Percentiles rank a stretch among this genome's conserved stretches.
Evolutionary conservation across 1,284 basidiomycete species (phyloP).

Genomic region (Rhodotorula glutinis): DNA sequence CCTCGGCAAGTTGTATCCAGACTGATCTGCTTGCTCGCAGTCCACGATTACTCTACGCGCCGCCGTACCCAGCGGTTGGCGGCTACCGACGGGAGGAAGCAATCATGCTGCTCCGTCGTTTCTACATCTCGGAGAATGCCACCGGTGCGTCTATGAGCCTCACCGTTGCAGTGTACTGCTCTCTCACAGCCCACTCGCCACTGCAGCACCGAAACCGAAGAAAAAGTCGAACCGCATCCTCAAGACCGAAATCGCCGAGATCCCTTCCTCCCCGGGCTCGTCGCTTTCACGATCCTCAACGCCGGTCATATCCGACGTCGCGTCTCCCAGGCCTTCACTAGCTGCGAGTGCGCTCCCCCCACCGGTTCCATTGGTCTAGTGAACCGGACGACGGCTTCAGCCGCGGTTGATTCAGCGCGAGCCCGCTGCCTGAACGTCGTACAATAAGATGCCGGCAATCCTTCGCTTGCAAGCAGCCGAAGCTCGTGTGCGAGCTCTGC

Average conservation of each 20-base stretch:
- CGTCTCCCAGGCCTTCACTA: neutral
- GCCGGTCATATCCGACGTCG: neutral
- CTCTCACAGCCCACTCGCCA: neutral
- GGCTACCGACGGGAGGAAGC: constrained; percentile 89
- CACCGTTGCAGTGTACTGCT: neutral
- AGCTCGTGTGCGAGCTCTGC: no score
- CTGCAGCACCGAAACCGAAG: constrained; percentile 67
- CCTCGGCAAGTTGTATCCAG: neutral
- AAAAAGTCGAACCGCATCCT: constrained; percentile 64
- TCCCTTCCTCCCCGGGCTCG: constrained; percentile 2
- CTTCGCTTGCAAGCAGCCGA: no score
- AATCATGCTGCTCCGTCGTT: constrained; percentile 88
- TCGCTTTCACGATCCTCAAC: neutral
- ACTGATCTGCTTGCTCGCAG: constrained; percentile 17
- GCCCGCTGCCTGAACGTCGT: no score
- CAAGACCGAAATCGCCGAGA: constrained; percentile 62
- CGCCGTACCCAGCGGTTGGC: constrained; percentile 70
- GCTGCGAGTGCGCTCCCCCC: neutral
- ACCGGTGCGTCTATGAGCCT: constrained; percentile 64
- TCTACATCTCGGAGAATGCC: constrained; percentile 92
- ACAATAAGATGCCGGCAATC: no score
- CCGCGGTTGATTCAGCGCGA: constrained; percentile 9
- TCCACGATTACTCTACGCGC: constrained; percentile 54
- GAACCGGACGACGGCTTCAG: no score
- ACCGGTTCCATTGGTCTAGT: neutral